phyloP scores from a whole-genome alignment of 148 eudicot species.

The Fagopyrum homotropicum region DNA sequence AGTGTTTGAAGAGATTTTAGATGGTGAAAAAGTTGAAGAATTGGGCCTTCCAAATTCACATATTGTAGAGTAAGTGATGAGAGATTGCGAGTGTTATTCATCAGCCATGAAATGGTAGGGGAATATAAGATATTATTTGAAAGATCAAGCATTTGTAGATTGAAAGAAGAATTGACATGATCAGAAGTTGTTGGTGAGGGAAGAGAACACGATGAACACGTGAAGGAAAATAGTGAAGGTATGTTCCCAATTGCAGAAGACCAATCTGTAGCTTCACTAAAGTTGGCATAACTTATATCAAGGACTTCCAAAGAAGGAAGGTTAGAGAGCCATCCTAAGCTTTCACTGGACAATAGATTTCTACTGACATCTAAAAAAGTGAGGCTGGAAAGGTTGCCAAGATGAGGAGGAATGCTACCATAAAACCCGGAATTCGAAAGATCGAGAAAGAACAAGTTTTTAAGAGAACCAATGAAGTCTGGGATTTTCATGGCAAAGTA shows the following conservation, averaged over 20 bases:
- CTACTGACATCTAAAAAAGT: constrained; percentile 13
- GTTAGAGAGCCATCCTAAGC: constrained; percentile 29
- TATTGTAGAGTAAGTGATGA: no score
- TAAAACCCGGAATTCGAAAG: constrained; percentile 26
- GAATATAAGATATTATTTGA: no score
- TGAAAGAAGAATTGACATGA: no score
- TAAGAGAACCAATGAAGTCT: constrained; percentile 26
- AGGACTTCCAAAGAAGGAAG: constrained; percentile 26
- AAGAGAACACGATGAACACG: no score
- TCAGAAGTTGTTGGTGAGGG: no score
- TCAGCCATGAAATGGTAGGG: no score
- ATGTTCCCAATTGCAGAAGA: not conserved
- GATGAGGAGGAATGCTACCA: constrained; percentile 25
- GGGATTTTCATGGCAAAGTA: constrained; percentile 25
- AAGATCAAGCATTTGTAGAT: no score
- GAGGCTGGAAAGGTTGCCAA: constrained; percentile 31
- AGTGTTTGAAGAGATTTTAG: no score
- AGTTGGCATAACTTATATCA: constrained; percentile 28
- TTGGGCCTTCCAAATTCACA: no score
- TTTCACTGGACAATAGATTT: not conserved
- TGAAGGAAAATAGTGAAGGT: no score
- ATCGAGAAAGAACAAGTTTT: constrained; percentile 28
- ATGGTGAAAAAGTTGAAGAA: no score
- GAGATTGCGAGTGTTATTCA: no score
- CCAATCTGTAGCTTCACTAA: constrained; percentile 29